phyloP scores from a whole-genome alignment of 2,329 filamentous ascomycete genomes.

The Myriosclerotinia scirpicola region DNA sequence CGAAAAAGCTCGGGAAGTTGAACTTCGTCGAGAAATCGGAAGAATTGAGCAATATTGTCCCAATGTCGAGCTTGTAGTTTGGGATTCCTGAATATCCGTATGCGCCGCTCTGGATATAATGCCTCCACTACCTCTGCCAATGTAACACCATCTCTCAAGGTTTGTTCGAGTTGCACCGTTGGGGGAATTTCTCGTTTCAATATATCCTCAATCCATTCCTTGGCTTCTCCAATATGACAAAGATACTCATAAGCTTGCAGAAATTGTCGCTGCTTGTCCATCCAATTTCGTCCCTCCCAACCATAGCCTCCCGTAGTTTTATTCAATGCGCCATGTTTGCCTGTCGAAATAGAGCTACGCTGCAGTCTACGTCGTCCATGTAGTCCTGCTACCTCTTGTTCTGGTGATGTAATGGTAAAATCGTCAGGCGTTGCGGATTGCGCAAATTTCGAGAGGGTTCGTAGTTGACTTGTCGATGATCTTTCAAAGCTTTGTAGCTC shows the following conservation, averaged over 20 bases:
- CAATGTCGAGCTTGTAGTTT: constrained; percentile 93
- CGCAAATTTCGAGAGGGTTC: constrained; percentile 80
- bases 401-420: constrained; percentile 73
- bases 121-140: constrained; percentile 91
- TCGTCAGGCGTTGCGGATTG: constrained; percentile 74
- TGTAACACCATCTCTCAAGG: constrained; percentile 87
- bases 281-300: constrained; percentile 90
- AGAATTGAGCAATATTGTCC: constrained; percentile 97
- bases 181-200: constrained; percentile 83
- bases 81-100: constrained; percentile 81
- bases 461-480: constrained; percentile 86
- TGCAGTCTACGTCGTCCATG: constrained; percentile 83
- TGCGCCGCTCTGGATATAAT: constrained; percentile 72
- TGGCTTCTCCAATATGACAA: constrained; percentile 97
- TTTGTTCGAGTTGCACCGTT: constrained; percentile 91
- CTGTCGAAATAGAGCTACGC: constrained; percentile 50
- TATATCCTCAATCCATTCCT: constrained; percentile 97
- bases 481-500: constrained; percentile 81
- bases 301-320: constrained; percentile 55
- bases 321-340: constrained; percentile 48
- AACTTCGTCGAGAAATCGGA: constrained; percentile 86
- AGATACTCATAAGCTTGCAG: constrained; percentile 97
- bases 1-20: constrained; percentile 93
- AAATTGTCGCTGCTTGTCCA: constrained; percentile 98
- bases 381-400: constrained; percentile 84